Evolutionary conservation across 805 yeast genomes (phyloP), one percentile per base, ranked within the genome.

Genomic region (Wickerhamiella shivajii): DNA sequence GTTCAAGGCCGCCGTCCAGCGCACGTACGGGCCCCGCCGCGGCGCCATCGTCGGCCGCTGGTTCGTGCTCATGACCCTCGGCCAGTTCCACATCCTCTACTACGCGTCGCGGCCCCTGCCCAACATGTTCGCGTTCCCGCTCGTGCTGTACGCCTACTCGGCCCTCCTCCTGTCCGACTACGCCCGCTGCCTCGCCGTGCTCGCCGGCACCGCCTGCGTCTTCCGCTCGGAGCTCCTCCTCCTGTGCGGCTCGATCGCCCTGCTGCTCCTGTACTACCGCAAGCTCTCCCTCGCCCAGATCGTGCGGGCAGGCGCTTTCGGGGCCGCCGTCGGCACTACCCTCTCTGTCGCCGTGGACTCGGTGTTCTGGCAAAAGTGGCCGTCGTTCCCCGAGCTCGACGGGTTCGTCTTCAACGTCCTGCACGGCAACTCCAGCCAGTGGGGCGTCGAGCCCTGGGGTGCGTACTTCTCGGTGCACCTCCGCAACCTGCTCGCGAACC

Each of bases 41-140:
- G 37, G 37, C 15, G 18, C 21, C 9, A 29, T 38, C 10, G 34
- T 40, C 9, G 42, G 48, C 18, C 18, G 62, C 11, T 77, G 80
- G 77, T 81, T 66, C 48, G 58, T 67, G 15, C 37, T 77, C 2
- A 63, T 84, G 37, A 61, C 64, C 24, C 55, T 68, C 36, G 53
- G 77, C 6, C 90, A 84, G 51, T 87, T 85, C 57, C 96, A 87
- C 51, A 40, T 81, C 13, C 56, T 76, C 39, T 87, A 62, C 57
- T 87, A 87, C 51, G 63, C 79, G n/a, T 66, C 93, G 2, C 64
- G 96, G 44, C 71, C 93, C 0, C 60, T 87, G 38, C 95, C 96
- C n/a, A 87, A 87, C 54, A 58, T 85, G 37, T 50, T 69, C 11
- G 84, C 78, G 2, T 58, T 87, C 34, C 95, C 96, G 3, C 47